Percentiles rank a stretch among this genome's conserved stretches.
These are phyloP conservation scores for Rhodotorula sp. DNA, from an alignment of 1,284 basidiomycete species.

Conservation along the genomic window DNA sequence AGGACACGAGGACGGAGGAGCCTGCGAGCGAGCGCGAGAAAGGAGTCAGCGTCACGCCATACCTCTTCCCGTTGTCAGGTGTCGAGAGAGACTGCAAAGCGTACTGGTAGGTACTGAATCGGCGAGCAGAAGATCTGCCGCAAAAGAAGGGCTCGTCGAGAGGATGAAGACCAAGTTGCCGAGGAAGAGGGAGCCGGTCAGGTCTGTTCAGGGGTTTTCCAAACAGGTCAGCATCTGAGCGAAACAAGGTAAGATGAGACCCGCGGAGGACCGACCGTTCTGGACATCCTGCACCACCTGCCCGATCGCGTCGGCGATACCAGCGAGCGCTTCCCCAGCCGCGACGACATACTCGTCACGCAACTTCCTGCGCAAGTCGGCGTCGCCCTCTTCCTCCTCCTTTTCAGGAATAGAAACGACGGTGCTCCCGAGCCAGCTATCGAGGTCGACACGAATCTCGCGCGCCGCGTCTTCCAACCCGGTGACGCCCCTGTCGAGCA, in stretches of 20 bases:
- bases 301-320: slow-evolving; percentile 11
- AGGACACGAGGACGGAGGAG: background rate
- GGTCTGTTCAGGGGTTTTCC: background rate
- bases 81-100: background rate
- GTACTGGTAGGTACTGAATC: background rate
- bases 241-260: background rate
- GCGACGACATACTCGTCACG: slow-evolving; percentile 15
- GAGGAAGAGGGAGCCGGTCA: slow-evolving; percentile 22
- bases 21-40: background rate
- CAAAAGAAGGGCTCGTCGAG: slow-evolving; percentile 3
- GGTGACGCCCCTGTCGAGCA: slow-evolving; percentile 31
- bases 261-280: background rate
- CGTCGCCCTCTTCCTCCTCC: background rate
- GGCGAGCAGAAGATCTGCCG: background rate
- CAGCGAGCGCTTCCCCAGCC: slow-evolving; percentile 17
- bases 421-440: slow-evolving; percentile 21
- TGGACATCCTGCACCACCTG: slow-evolving; percentile 4
- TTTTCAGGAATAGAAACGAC: background rate
- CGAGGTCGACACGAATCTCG: slow-evolving; percentile 22
- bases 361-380: background rate
- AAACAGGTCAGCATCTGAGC: background rate
- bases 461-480: slow-evolving; percentile 31
- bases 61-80: too few species aligned
- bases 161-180: slow-evolving; percentile 24
- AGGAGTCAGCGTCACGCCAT: background rate